Base-by-base conservation (phyloP, 148 eudicot species). In the Camellia granthamiana region DNA sequence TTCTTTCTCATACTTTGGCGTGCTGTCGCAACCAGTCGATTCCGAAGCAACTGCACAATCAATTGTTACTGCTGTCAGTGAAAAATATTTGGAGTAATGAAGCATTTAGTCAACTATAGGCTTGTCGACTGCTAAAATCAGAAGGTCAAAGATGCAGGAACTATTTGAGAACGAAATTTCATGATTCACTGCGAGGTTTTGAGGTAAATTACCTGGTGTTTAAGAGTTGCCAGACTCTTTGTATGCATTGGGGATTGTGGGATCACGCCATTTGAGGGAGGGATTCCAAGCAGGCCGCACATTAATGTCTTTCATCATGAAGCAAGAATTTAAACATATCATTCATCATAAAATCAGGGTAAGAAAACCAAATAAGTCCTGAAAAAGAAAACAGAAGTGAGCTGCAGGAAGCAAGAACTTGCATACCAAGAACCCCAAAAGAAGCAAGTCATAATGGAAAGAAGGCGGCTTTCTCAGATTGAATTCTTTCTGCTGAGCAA, bases 191-290 rank as follows among this genome's bases (percentile, higher is more conserved):
- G 11, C 47, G 21, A 21, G 11, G 54, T 3, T 43, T 13, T 19
- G 21, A 14, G 72, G n/a, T 73, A 30, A 30, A 41, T 54, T 79
- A 92, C 97, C 92, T 89, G 97, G 81, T 94, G 98, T 80, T 94
- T 94, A 55, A 94, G 97, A 72, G 98, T 94, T 14, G 97, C 98
- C 65, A 94, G 85, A 83, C 98, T 90, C 87, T 94, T 94, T 56
- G 98, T 94, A 82, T 94, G 98, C 98, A 94, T 94, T 67, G 98
- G 98, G 75, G 98, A 94, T 75, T 94, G 98, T 1, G 98, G 98
- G 66, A 94, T 94, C 67, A 94, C 98, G 73, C 98, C 98, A 69
- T 94, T 94, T 76, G 98, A 82, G 9, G 98, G 98, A 78, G 98
- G 98, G 58, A 94, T 90, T 10, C 98, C 98, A 16, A 94, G 13